Evolutionary conservation across 305 asterid genomes (phyloP).

Genomic region (Fraxinus angustifolia): DNA sequence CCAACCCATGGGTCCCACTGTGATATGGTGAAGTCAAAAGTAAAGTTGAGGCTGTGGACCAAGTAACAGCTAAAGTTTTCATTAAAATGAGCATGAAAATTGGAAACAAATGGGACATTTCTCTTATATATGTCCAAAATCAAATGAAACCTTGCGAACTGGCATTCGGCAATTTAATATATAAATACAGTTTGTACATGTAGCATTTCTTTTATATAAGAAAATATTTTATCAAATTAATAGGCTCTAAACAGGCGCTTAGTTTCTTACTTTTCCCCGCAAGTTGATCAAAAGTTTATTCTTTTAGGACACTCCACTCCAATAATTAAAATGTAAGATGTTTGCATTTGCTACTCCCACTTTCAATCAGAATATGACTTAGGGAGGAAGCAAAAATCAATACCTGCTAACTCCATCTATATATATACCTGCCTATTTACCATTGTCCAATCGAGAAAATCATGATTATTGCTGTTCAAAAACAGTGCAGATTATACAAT

Average conservation of each 20-base stretch:
- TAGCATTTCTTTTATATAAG: too few relatives aligned
- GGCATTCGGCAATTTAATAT: too few relatives aligned
- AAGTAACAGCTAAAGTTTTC: too few relatives aligned
- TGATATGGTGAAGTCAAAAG: too few relatives aligned
- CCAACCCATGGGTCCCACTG: too few relatives aligned
- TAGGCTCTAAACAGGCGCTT: not conserved
- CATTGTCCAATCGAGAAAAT: not conserved
- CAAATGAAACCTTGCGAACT: not conserved
- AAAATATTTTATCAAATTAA: too few relatives aligned
- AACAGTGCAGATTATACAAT: conserved; percentile 18
- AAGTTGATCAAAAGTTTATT: not conserved
- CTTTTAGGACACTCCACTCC: conserved; percentile 6
- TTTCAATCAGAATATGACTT: not conserved
- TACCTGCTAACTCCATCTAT: conserved; percentile 12
- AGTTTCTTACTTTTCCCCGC: not conserved
- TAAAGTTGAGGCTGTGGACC: too few relatives aligned
- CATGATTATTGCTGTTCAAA: conserved; percentile 18
- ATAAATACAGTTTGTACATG: too few relatives aligned
- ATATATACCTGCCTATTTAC: not conserved
- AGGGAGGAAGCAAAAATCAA: conserved; percentile 15
- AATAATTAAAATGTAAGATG: conserved; percentile 13
- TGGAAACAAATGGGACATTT: too few relatives aligned
- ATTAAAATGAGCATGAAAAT: too few relatives aligned
- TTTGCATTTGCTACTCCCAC: conserved; percentile 15
- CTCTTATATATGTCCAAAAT: not conserved